A percentile compares a stretch with the other conserved stretches of the same genome.
Conservation (phyloP, 1,284 basidiomycete species). For the Boletus sp. region DNA sequence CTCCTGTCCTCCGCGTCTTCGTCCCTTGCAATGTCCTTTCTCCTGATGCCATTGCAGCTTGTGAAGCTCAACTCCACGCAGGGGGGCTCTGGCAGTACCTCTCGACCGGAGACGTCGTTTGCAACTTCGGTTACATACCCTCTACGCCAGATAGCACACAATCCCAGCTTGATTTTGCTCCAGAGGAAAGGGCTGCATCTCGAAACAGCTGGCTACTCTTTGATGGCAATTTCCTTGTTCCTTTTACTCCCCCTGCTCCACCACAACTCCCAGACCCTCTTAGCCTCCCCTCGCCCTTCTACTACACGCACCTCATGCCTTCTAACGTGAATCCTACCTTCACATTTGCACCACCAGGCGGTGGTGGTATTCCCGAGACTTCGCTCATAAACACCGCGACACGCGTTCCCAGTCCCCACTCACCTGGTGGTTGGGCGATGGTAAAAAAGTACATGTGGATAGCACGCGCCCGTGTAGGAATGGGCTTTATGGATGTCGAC, state of each 20-base stretch:
- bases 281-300: constrained; percentile 64
- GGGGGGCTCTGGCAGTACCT: constrained; percentile 67
- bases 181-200: constrained; percentile 17
- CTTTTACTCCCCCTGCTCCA: constrained; percentile 49
- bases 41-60: constrained; percentile 46
- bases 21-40: constrained; percentile 61
- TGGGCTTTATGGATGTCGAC: constrained; percentile 35
- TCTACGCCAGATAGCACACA: constrained; percentile 34
- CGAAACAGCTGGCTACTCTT: constrained; percentile 63
- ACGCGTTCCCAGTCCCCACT: constrained; percentile 52
- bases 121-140: constrained; percentile 69
- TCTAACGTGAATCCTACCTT: constrained; percentile 47
- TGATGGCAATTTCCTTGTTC: constrained; percentile 54
- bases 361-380: constrained; percentile 37
- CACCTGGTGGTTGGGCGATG: constrained; percentile 50
- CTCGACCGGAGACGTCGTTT: constrained; percentile 68
- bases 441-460: constrained; percentile 62
- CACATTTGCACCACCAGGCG: constrained; percentile 31
- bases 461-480: constrained; percentile 44
- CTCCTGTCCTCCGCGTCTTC: constrained; percentile 70
- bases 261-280: constrained; percentile 54
- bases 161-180: constrained; percentile 20
- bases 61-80: constrained; percentile 60
- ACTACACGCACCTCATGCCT: constrained; percentile 64
- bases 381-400: constrained; percentile 36